Evolutionary conservation across 2,329 filamentous ascomycete genomes (phyloP), one percentile per base, ranked within the genome.

Genomic region (Dactylellina drechsleri): DNA sequence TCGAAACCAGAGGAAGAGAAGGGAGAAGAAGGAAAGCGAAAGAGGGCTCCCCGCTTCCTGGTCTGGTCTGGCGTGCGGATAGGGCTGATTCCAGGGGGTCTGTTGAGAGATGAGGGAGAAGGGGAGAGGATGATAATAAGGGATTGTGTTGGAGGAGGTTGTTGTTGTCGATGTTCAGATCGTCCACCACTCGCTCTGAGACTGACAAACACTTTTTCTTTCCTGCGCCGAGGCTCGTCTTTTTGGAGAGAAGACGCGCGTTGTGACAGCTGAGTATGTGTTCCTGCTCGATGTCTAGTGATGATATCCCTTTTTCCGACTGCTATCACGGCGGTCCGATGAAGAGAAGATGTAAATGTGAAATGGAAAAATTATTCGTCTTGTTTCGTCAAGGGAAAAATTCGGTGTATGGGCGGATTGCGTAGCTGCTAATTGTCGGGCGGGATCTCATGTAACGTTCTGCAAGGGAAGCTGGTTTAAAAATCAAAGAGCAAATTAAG

Each of bases 401-500:
- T 57, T 8, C 15, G 50, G 52, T 50, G 40, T 62, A 10, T 31
- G 64, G 53, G 56, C 40, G 61, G 60, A 50, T 66, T 47, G 60
- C 47, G 68, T 58, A 71, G 66, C 56, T 64, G 47, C n/a, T 23
- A 13, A 59, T 64, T 71, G 66, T 65, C 59, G 66, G 61, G 47
- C 57, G 49, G 58, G 68, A 20, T 61, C 54, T 73, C 66, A 73
- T 73, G 68, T 73, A 73, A 73, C 68, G 68, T 66, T 66, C 68
- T 66, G 68, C 68, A 65, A 60, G 68, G 67, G 68, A 65, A 73
- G 68, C 68, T 73, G 68, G 68, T 53, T 47, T 41, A 36, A 50
- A 66, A 53, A 36, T 36, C 2, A 36, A 36, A 36, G 2, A 36
- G 10, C 31, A 36, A 36, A 36, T 36, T 36, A 36, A 10, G 31